A percentile compares a stretch with the other conserved stretches of the same genome.
These are phyloP conservation scores for Leccinum proximum DNA, from an alignment of 1,284 basidiomycete genomes.

Conservation along the genomic window DNA sequence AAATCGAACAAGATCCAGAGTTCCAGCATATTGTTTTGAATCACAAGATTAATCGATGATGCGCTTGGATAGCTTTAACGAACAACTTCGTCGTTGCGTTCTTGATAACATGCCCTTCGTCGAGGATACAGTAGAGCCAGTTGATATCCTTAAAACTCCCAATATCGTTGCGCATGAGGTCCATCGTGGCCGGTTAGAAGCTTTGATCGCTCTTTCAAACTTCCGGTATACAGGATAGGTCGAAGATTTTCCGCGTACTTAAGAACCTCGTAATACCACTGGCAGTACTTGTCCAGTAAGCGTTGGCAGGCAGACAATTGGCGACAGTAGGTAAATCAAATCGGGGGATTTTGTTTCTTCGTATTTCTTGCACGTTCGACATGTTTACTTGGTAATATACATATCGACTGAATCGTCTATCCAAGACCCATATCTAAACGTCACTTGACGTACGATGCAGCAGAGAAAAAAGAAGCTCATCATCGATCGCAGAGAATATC, in stretches of 20 bases:
- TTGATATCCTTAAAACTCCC: conserved; percentile 68
- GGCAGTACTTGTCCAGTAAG: conserved; percentile 60
- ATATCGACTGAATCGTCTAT: conserved; percentile 98
- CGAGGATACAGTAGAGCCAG: conserved; percentile 97
- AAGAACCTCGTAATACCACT: conserved; percentile 87
- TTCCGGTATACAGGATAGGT: conserved; percentile 92
- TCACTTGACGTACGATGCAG: background rate
- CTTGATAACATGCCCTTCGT: conserved; percentile 99
- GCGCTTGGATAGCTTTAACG: conserved; percentile 88
- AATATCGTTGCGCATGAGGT: conserved; percentile 95
- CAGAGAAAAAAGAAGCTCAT: conserved; percentile 43
- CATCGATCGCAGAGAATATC: conserved; percentile 92
- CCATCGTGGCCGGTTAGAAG: conserved; percentile 74
- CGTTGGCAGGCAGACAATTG: conserved; percentile 80
- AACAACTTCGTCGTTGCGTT: conserved; percentile 98
- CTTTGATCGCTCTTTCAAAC: conserved; percentile 79
- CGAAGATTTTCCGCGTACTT: conserved; percentile 87
- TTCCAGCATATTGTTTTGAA: conserved; percentile 99
- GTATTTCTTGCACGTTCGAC: conserved; percentile 79
- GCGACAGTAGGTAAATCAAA: conserved; percentile 79
- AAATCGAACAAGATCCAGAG: conserved; percentile 99
- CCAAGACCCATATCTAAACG: conserved; percentile 94
- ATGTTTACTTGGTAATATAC: conserved; percentile 94
- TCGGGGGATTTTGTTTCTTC: conserved; percentile 74
- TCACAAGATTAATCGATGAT: conserved; percentile 95